Conservation (phyloP, 148 eudicot species). For the Salicornia ramosissima region DNA sequence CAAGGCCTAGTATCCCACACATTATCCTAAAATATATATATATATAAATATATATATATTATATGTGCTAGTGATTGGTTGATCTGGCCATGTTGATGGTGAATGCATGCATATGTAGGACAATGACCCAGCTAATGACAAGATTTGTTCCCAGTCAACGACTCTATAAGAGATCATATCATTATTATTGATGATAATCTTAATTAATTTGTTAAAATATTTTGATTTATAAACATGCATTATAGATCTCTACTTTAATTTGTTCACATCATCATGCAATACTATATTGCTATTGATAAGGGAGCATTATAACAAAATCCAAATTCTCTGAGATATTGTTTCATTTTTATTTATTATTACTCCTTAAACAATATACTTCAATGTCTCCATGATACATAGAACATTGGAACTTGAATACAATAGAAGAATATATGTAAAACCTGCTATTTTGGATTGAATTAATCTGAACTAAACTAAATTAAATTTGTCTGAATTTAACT, state of each 20-base stretch:
- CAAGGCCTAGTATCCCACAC: too few species aligned
- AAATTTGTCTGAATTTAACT: too few species aligned
- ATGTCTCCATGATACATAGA: too few species aligned
- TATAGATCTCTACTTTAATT: background rate
- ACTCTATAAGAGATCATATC: background rate
- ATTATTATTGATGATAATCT: background rate
- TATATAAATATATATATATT: too few species aligned
- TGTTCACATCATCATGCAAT: slow-evolving; percentile 6
- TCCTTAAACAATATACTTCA: too few species aligned
- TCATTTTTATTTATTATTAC: background rate
- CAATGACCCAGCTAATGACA: slow-evolving; percentile 3
- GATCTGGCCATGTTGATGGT: slow-evolving; percentile 26
- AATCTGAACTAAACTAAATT: too few species aligned
- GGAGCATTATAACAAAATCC: background rate
- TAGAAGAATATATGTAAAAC: too few species aligned
- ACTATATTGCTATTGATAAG: background rate
- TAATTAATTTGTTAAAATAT: background rate
- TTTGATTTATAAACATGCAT: background rate
- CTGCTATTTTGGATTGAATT: too few species aligned
- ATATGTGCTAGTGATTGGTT: background rate
- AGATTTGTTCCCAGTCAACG: slow-evolving; percentile 8
- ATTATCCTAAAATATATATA: too few species aligned
- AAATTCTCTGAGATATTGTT: slow-evolving; percentile 1
- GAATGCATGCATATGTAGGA: background rate
- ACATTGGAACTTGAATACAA: too few species aligned